Evolutionary conservation across 1,284 basidiomycete species (phyloP), one percentile per base, ranked within the genome.

Genomic region (Cutaneotrichosporon sp.): DNA sequence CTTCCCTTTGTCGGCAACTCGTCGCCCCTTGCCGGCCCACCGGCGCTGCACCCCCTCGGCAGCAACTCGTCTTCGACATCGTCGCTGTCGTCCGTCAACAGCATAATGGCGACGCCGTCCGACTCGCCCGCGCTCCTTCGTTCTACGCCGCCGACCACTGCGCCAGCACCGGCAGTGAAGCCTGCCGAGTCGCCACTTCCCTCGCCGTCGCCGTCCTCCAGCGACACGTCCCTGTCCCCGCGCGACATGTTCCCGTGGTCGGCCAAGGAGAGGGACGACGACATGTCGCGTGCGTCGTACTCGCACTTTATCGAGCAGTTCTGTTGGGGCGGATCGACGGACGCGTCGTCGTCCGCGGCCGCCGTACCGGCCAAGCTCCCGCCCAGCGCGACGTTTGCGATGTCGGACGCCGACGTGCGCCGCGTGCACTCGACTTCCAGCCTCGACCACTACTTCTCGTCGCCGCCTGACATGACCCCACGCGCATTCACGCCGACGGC

Each of bases 231-330:
- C 9, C 49, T 63, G 41, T 72, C 71, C 17, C 69, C 67, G 1
- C 53, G 64, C 8, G 70, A 69, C 33, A 36, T 65, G 20, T 60
- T 52, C 54, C 66, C 34, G 54, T 60, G 41, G 21, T 39, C 52
- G 42, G 55, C 50, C 50, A 59, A 56, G 51, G 60, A 62, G 43
- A 52, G 55, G 30, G 54, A 51, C 23, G 61, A 63, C 43, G 47
- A 64, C 46, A 57, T 60, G 40, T 64, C 60, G 51, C 54, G 66
- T 20, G 59, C 63, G 13, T 68, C 63, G 40, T 75, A 75, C 61
- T 66, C 65, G 42, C 65, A 58, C 51, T 72, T 75, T 42, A 67
- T 75, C 44, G 70, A 75, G 58, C 72, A 75, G 72, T 76, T 59
- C 34, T 56, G 58, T 48, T 60, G 54, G 55, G 55, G 49, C 17